Evolutionary conservation across 2,329 filamentous ascomycete genomes (phyloP), one percentile per base, ranked within the genome.

Genomic region (Metarhizium anisopliae): DNA sequence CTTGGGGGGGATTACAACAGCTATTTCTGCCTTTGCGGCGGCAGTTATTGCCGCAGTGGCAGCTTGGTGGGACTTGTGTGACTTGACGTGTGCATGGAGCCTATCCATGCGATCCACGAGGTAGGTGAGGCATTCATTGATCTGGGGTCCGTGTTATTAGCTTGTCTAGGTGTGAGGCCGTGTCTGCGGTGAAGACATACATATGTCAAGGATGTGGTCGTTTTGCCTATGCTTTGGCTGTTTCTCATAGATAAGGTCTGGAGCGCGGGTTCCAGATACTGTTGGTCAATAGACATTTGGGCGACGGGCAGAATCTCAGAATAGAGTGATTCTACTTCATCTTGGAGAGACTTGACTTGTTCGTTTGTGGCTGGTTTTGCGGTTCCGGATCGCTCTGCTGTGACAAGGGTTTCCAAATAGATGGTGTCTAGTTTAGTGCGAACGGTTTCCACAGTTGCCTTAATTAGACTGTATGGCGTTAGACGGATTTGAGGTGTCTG

Each of bases 211-310:
- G 79, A 78, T 5, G 72, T 70, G 0, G 72, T 70, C 0, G 79
- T 76, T 38, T 74, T 73, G 10, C 67, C 67, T n/a, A 77, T 60
- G 25, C 70, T 74, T 42, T 75, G 70, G 1, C 74, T 72, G 52
- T 73, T 75, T 55, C 70, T 74, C 2, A 71, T 67, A 6, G 75
- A 68, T 4, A 78, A 65, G 0, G 73, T 70, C 55, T 71, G 69
- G 6, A 82, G 69, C 1, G 85, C 81, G 0, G 86, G 85, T 57
- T 82, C 78, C 5, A 86, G 74, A 60, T 85, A 79, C 64, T 87
- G 83, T 61, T 86, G 81, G 60, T 89, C 84, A 1, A 85, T 77
- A 0, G 85, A 82, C 82, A 90, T 89, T 59, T 87, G 82, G 6
- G 85, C 81, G 2, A 90, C 83, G 0, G 85, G 82, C 0, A 86